Evolutionary conservation across 164 flowering plant genomes (phyloP).

Genomic region (Piper betle): DNA sequence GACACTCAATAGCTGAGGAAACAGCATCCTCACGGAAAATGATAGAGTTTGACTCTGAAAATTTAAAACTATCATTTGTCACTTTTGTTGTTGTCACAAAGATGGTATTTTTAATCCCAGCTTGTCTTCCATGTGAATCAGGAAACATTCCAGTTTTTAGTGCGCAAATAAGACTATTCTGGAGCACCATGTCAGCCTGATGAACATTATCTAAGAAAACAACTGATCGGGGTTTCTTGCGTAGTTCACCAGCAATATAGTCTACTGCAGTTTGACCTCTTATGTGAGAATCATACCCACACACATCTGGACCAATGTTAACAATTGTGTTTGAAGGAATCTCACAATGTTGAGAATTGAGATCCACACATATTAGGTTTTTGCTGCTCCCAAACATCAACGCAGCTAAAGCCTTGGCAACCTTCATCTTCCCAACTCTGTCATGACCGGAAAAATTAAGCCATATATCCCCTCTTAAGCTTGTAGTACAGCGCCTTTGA

Average conservation of each 20-base stretch:
- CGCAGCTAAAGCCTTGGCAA: slow-evolving; percentile 68
- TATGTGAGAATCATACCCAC: slow-evolving; percentile 23
- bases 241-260: slow-evolving; percentile 46
- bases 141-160: slow-evolving; percentile 57
- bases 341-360: slow-evolving; percentile 27
- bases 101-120: slow-evolving; percentile 37
- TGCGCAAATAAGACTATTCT: slow-evolving; percentile 54
- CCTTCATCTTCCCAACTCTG: slow-evolving; percentile 42
- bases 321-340: slow-evolving; percentile 11
- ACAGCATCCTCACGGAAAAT: slow-evolving; percentile 45
- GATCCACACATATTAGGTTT: slow-evolving; percentile 37
- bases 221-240: slow-evolving; percentile 51
- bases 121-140: slow-evolving; percentile 70
- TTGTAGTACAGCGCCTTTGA: slow-evolving; percentile 24
- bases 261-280: slow-evolving; percentile 71
- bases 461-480: slow-evolving; percentile 57
- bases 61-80: slow-evolving; percentile 3
- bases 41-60: slow-evolving; percentile 10
- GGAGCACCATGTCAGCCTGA: slow-evolving; percentile 49
- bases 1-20: slow-evolving; percentile 27
- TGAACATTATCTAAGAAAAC: slow-evolving; percentile 80
- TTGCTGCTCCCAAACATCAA: slow-evolving; percentile 41
- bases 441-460: slow-evolving; percentile 68
- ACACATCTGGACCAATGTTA: slow-evolving; percentile 14
- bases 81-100: slow-evolving; percentile 38